These are phyloP conservation scores for Salix koriyanagi DNA, from an alignment of 345 rosid genomes.

Conservation along the genomic window DNA sequence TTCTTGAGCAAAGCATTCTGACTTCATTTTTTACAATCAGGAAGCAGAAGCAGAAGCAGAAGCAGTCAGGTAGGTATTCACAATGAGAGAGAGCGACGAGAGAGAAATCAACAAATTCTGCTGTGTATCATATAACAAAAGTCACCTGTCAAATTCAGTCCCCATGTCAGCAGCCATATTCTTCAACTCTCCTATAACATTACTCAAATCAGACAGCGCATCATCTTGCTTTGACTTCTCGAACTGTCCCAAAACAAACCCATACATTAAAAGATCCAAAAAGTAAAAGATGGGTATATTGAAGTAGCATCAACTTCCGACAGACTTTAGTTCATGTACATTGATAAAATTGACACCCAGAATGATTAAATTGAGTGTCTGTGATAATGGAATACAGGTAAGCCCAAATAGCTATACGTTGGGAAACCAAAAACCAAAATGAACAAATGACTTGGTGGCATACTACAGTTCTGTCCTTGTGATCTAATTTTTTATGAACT, in stretches of 20 bases:
- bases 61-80: not conserved
- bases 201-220: slow-evolving; percentile 60
- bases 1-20: not conserved
- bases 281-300: not conserved
- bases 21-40: not conserved
- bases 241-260: slow-evolving; percentile 36
- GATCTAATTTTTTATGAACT: not conserved
- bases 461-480: not conserved
- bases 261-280: not conserved
- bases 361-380: not conserved
- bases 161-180: slow-evolving; percentile 88
- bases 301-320: not conserved
- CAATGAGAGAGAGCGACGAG: not conserved
- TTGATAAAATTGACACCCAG: not conserved
- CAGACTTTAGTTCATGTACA: not conserved
- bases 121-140: not conserved
- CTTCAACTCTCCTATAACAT: slow-evolving; percentile 68
- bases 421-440: not conserved
- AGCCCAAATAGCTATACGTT: not conserved
- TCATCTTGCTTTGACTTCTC: slow-evolving; percentile 85
- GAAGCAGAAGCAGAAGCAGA: not conserved
- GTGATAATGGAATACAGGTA: not conserved
- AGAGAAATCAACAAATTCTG: not conserved
- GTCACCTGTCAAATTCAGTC: slow-evolving; percentile 68
- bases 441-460: not conserved